Evolutionary conservation across 2,329 filamentous ascomycete species (phyloP).

Genomic region (Botrytis medusae): DNA sequence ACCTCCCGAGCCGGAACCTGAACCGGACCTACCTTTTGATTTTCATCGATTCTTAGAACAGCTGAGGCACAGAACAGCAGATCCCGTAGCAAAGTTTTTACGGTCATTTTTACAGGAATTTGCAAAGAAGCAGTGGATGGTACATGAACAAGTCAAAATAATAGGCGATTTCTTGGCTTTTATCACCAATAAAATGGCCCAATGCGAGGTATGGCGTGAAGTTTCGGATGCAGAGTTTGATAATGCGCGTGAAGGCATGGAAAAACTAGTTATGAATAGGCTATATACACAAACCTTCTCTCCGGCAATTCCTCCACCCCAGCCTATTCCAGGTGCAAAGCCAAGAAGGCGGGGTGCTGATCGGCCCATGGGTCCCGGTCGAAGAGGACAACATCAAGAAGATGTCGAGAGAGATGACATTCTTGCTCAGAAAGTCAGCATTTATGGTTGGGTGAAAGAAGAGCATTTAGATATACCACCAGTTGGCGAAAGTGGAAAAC

Average conservation of each 20-base stretch:
- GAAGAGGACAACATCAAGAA: constrained; percentile 93
- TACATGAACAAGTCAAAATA: constrained; percentile 98
- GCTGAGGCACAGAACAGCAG: constrained; percentile 92
- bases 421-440: constrained; percentile 93
- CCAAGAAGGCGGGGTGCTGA: constrained; percentile 68
- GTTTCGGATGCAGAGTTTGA: constrained; percentile 97
- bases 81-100: constrained; percentile 92
- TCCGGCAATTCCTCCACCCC: constrained; percentile 81
- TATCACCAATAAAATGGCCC: constrained; percentile 96
- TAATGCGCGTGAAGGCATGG: constrained; percentile 97
- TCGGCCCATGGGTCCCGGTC: constrained; percentile 71
- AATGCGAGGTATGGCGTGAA: constrained; percentile 94
- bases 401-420: constrained; percentile 96
- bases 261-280: constrained; percentile 98
- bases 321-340: constrained; percentile 68
- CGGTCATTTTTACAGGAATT: constrained; percentile 95
- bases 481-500: constrained; percentile 79
- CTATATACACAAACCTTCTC: constrained; percentile 96
- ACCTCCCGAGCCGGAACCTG: constrained; percentile 72
- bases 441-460: constrained; percentile 93
- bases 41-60: constrained; percentile 97
- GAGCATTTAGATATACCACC: constrained; percentile 90
- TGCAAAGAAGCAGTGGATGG: constrained; percentile 98
- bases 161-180: constrained; percentile 95
- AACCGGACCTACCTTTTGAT: constrained; percentile 87